phyloP scores from a whole-genome alignment of 2,329 filamentous ascomycete genomes.

The Cladophialophora yegresii region DNA sequence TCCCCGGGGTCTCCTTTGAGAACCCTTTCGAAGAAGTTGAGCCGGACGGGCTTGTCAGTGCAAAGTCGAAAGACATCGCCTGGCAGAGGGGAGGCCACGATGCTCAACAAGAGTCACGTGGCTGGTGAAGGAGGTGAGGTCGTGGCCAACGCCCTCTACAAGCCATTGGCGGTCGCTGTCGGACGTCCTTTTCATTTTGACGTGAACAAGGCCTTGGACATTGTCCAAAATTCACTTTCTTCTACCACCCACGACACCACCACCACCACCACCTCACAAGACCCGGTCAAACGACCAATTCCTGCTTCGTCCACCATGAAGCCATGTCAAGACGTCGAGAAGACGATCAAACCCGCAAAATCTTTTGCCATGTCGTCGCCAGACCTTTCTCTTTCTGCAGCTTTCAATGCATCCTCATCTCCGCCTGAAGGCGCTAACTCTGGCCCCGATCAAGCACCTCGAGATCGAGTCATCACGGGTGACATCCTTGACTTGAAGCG shows the following conservation, averaged over 20 bases:
- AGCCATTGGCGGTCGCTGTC: conserved; percentile 30
- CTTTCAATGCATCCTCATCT: conserved; percentile 6
- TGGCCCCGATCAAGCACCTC: not conserved
- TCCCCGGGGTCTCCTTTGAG: conserved; percentile 17
- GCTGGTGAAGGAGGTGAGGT: conserved; percentile 10
- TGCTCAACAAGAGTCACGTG: conserved; percentile 23
- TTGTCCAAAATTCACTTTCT: conserved; percentile 19
- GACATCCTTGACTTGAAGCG: conserved; percentile 24
- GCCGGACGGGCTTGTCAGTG: conserved; percentile 21
- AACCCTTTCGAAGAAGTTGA: conserved; percentile 24
- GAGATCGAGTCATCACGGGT: conserved; percentile 16
- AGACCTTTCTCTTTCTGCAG: not conserved
- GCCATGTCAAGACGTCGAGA: conserved; percentile 16
- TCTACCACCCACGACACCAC: conserved; percentile 4
- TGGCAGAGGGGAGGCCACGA: conserved; percentile 19
- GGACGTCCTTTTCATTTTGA: conserved; percentile 32
- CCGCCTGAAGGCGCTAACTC: not conserved
- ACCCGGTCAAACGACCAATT: conserved; percentile 8
- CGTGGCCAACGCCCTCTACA: conserved; percentile 10
- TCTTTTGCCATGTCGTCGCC: conserved; percentile 10
- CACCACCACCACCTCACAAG: not conserved
- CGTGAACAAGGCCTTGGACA: conserved; percentile 23
- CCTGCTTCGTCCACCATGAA: conserved; percentile 4
- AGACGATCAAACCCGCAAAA: conserved; percentile 14
- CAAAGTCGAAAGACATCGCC: conserved; percentile 21